These are phyloP conservation scores for Bipolaris gigantea DNA, from an alignment of 2,329 filamentous ascomycete genomes.

Conservation along the genomic window DNA sequence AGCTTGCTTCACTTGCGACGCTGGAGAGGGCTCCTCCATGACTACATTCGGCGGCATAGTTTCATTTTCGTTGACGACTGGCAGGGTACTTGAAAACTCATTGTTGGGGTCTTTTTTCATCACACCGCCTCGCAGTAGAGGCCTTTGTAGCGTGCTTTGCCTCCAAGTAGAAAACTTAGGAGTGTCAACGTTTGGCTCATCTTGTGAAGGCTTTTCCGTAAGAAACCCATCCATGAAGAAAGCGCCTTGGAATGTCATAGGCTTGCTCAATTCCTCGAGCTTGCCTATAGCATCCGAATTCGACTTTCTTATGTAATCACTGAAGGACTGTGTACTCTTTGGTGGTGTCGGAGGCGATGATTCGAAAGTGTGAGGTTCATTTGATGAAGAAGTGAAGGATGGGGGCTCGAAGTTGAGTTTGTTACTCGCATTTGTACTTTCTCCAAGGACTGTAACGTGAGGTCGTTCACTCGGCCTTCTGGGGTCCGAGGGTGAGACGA, in stretches of 20 bases:
- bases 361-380: neutral
- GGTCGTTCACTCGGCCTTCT: constrained; percentile 29
- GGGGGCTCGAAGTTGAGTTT: neutral
- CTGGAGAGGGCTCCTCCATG: neutral
- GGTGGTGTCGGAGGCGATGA: constrained; percentile 1
- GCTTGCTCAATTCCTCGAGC: constrained; percentile 2
- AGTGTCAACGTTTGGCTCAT: neutral
- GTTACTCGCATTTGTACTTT: neutral
- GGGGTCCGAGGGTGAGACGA: constrained; percentile 39
- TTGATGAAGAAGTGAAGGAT: neutral
- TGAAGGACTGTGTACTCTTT: constrained; percentile 2
- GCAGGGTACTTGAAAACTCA: neutral
- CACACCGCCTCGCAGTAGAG: neutral
- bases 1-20: neutral
- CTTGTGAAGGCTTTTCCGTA: constrained; percentile 8
- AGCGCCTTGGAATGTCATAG: constrained; percentile 11
- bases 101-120: neutral
- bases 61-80: neutral
- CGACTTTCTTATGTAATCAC: neutral
- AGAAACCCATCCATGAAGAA: constrained; percentile 33
- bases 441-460: constrained; percentile 7
- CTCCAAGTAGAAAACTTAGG: constrained; percentile 22
- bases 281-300: neutral
- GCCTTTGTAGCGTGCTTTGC: constrained; percentile 28
- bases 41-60: neutral